Conservation (phyloP, 257 asterid species). For the Lithospermum erythrorhizon region DNA sequence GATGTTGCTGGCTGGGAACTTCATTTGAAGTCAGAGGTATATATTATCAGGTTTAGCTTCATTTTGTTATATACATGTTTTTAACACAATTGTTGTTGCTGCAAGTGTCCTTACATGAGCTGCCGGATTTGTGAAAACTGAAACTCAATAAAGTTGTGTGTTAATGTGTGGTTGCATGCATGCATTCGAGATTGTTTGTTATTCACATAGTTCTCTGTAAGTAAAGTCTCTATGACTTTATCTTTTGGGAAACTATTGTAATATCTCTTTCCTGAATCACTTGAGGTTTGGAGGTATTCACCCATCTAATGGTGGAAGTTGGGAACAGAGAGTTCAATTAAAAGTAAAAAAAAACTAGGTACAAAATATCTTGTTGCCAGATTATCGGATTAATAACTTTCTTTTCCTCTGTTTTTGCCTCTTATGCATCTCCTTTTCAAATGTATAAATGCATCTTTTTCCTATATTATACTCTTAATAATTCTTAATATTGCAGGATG, state of each 20-base stretch:
- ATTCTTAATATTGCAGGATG: slow-evolving; percentile 54
- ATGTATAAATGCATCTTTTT: not conserved
- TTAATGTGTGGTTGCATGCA: not conserved
- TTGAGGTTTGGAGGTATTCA: not conserved
- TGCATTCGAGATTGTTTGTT: not conserved
- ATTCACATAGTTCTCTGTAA: not conserved
- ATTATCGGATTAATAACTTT: not conserved
- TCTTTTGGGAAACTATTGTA: not conserved
- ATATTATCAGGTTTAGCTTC: not conserved
- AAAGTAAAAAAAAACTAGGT: too few species aligned
- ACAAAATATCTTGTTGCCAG: not conserved
- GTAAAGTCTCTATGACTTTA: not conserved
- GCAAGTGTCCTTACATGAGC: too few species aligned
- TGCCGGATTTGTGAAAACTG: too few species aligned
- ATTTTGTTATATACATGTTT: not conserved
- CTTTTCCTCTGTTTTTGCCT: not conserved
- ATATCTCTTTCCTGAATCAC: not conserved
- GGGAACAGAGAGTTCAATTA: not conserved
- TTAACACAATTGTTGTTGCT: too few species aligned
- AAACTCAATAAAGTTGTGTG: too few species aligned
- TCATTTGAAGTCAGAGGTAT: slow-evolving; percentile 73
- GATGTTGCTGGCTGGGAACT: slow-evolving; percentile 90
- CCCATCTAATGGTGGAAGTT: not conserved
- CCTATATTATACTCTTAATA: slow-evolving; percentile 1
- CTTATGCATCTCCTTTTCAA: not conserved